These are phyloP conservation scores for Scenedesmus sp. DNA, from an alignment of 163 green algal genomes.

Conservation along the genomic window DNA sequence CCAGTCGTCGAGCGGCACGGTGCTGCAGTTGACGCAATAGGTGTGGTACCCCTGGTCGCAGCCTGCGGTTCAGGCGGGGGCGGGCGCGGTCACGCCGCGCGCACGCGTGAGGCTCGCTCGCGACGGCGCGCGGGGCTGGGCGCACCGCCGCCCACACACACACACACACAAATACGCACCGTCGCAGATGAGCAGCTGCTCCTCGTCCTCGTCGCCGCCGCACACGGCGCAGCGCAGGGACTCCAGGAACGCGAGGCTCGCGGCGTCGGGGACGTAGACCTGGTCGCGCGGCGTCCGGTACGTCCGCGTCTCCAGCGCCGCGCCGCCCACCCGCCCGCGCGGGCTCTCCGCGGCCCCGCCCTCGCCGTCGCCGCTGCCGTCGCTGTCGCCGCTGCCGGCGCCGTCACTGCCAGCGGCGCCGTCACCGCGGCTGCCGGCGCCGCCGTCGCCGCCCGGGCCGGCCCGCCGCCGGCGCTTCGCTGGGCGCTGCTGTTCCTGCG, in stretches of 20 bases:
- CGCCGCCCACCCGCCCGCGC: not conserved
- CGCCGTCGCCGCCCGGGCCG: constrained; percentile 3
- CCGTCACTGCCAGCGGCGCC: not conserved
- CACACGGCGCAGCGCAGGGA: constrained; percentile 18
- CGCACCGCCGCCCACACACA: too few species aligned
- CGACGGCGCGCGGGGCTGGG: too few species aligned
- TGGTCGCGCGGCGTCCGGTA: not conserved
- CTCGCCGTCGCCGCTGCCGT: not conserved
- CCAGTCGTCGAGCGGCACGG: constrained; percentile 25
- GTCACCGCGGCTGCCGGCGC: not conserved
- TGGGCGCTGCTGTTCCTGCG: not conserved
- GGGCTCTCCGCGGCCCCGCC: not conserved
- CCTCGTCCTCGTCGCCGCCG: constrained; percentile 24
- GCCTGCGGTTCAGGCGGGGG: too few species aligned
- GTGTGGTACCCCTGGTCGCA: constrained; percentile 33
- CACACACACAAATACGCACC: too few species aligned
- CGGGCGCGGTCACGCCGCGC: too few species aligned
- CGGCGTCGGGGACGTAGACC: constrained; percentile 25
- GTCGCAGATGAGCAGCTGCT: constrained; percentile 39
- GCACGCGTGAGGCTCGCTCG: too few species aligned
- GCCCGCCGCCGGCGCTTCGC: not conserved
- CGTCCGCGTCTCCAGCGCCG: constrained; percentile 5
- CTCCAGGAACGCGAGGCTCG: not conserved
- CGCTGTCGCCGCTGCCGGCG: not conserved
- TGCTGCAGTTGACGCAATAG: constrained; percentile 27